Evolutionary conservation across 768 basidiomycete genomes (phyloP).

Genomic region (Boletus rex-veris): DNA sequence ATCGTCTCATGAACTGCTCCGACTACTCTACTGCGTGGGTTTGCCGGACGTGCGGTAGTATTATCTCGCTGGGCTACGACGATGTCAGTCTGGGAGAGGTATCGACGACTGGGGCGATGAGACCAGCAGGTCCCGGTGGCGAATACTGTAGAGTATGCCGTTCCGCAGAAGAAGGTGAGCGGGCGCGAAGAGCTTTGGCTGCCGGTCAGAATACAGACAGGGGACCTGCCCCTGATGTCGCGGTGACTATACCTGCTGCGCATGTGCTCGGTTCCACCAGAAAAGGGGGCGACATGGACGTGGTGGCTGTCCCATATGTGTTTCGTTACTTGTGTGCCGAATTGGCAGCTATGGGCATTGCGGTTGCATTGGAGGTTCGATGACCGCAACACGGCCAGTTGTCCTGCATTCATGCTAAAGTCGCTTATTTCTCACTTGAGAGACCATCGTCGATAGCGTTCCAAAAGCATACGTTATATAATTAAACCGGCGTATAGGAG

Average conservation of each 20-base stretch:
- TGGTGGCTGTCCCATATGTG: slow-evolving; percentile 93
- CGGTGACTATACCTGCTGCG: slow-evolving; percentile 62
- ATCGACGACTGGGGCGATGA: slow-evolving; percentile 46
- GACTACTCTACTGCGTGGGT: slow-evolving; percentile 99
- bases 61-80: slow-evolving; percentile 95
- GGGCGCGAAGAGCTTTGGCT: slow-evolving; percentile 55
- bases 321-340: slow-evolving; percentile 94
- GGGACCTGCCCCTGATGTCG: slow-evolving; percentile 47
- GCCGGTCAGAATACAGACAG: slow-evolving; percentile 49
- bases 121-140: slow-evolving; percentile 70
- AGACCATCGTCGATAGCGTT: neutral
- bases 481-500: slow-evolving; percentile 9
- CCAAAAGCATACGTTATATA: slow-evolving; percentile 16
- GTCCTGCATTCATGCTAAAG: neutral
- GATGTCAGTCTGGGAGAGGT: slow-evolving; percentile 73
- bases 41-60: slow-evolving; percentile 91
- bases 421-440: neutral
- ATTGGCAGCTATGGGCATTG: slow-evolving; percentile 97
- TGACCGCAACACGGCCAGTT: slow-evolving; percentile 23
- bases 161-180: slow-evolving; percentile 61
- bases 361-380: slow-evolving; percentile 75
- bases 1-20: slow-evolving; percentile 98
- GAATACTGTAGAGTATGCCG: slow-evolving; percentile 97
- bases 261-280: slow-evolving; percentile 56
- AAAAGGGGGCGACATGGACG: slow-evolving; percentile 85